Base-by-base conservation (phyloP, 2,329 filamentous ascomycete genomes). In the Pseudocercospora macadamiae region DNA sequence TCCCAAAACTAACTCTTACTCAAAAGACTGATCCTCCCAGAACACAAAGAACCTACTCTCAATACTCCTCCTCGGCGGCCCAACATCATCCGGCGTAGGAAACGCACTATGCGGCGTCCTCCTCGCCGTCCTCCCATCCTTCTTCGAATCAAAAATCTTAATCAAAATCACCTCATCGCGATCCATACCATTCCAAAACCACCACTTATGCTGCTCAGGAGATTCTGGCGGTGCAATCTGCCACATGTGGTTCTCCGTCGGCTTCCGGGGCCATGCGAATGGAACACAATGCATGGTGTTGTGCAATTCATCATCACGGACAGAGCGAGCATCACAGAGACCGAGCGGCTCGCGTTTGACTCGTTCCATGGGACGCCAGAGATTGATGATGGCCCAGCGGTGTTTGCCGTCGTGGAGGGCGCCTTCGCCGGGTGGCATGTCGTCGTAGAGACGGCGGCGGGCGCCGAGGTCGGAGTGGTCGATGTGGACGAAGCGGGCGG, bases 331-430 rank as follows among this genome's bases (percentile, higher is more conserved):
- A 12, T 60, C 58, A 2, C 53, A 55, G 21, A 56, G 37, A 9
- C 34, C 58, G 2, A 60, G 16, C 8, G 54, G 54, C 25, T 60
- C 58, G 18, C 51, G 49, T 21, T 39, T 60, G 32, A 57, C 54
- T 1, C 44, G 44, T 10, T 30, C 21, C 12, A 53, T 26, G 2
- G 58, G 58, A 14, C 58, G 58, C 58, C 58, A 60, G 2, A 55
- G 19, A 30, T 60, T 60, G 48, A 60, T 48, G 28, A 60, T 60
- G 21, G 58, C 51, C 53, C 61, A 55, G 51, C 54, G 32, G 56
- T 51, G 52, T 3, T 54, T 59, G n/a, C 37, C 37, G 10, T 54
- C 36, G 32, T 39, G 49, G 5, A 28, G 26, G 16, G 57, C 57
- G 23, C 48, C 57, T 21, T 45, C 55, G 3, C 48, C 48, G 8